Evolutionary conservation across 768 basidiomycete genomes (phyloP).

Genomic region (Trametes meyenii): DNA sequence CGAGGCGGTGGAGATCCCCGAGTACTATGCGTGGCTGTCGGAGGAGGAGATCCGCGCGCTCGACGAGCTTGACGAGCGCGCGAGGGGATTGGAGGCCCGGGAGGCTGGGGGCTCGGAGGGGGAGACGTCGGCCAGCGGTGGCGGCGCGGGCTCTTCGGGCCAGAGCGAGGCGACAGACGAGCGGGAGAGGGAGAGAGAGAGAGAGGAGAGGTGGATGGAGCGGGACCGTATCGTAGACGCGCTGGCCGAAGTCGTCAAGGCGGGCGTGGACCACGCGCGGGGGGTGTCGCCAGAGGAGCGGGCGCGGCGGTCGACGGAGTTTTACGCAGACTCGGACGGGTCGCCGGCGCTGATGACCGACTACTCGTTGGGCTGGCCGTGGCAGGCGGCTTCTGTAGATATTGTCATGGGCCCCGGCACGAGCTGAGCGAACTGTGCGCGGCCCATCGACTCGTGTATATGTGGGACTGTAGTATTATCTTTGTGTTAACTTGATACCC

Average conservation of each 20-base stretch:
- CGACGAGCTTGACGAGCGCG: neutral
- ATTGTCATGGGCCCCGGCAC: neutral
- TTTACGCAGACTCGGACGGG: slow-evolving; percentile 3
- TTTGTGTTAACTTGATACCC: neutral
- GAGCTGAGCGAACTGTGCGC: neutral
- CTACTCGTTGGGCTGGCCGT: neutral
- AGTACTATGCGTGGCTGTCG: slow-evolving; percentile 5
- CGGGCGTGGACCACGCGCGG: neutral
- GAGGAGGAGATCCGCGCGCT: slow-evolving; percentile 1
- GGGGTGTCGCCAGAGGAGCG: slow-evolving; percentile 7
- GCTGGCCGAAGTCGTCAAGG: neutral
- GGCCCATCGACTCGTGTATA: neutral
- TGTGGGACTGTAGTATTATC: neutral
- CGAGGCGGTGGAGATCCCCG: slow-evolving; percentile 1
- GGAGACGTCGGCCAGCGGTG: neutral
- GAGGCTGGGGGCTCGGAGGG: no score
- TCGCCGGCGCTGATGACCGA: neutral
- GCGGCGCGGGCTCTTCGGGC: neutral
- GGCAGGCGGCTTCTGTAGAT: neutral
- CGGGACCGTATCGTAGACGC: slow-evolving; percentile 2
- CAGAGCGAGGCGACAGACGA: no score
- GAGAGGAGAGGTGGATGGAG: neutral
- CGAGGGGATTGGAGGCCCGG: neutral
- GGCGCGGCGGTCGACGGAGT: neutral
- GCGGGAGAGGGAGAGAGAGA: neutral